phyloP scores from a whole-genome alignment of 2,329 filamentous ascomycete species.

The Microsporum audouinii region DNA sequence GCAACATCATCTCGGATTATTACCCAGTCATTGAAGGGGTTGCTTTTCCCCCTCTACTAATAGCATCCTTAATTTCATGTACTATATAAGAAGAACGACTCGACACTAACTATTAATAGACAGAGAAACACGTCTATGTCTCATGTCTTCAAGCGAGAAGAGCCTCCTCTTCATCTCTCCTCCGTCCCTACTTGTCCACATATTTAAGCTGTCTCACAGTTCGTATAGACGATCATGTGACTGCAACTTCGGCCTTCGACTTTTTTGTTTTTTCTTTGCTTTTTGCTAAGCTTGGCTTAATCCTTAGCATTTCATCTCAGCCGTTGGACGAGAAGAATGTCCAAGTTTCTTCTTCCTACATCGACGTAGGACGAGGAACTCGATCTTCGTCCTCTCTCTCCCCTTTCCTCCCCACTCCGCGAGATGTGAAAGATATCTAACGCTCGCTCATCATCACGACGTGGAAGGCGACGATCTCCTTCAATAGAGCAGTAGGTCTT shows the following conservation, averaged over 20 bases:
- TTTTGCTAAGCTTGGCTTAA: background rate
- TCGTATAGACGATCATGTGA: background rate
- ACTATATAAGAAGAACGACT: too few species aligned
- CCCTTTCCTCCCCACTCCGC: background rate
- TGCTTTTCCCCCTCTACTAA: too few species aligned
- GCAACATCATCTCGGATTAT: too few species aligned
- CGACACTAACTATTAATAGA: too few species aligned
- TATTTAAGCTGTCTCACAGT: background rate
- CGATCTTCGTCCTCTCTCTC: background rate
- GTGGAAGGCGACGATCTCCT: background rate
- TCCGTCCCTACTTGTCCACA: background rate
- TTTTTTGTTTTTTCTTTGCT: background rate
- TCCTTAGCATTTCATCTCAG: background rate
- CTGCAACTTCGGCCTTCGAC: background rate
- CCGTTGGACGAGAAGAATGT: background rate
- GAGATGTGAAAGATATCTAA: background rate
- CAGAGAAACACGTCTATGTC: too few species aligned
- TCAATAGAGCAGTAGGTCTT: background rate
- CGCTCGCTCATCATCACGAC: background rate
- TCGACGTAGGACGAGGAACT: background rate
- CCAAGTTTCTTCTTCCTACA: background rate
- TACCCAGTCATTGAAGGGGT: too few species aligned
- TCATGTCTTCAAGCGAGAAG: too few species aligned
- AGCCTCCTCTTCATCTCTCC: background rate
- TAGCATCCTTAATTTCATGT: too few species aligned